phyloP scores from a whole-genome alignment of 768 basidiomycete genomes.

The Lanmaoa pseudosensibilis region DNA sequence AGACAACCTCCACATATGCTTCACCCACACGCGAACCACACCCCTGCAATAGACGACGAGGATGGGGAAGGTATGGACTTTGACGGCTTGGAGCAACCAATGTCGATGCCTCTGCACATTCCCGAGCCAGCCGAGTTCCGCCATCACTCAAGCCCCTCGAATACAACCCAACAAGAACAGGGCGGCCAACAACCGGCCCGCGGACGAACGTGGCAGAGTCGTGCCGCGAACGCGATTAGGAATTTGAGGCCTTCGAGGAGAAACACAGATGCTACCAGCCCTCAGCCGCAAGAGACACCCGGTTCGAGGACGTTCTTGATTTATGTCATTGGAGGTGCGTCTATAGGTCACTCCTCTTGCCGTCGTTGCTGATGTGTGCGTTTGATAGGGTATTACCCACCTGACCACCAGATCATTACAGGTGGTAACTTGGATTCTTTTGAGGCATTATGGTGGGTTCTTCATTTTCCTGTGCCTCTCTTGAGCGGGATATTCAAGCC shows the following conservation, averaged over 20 bases:
- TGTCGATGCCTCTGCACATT: conserved; percentile 28
- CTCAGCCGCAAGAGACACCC: conserved; percentile 24
- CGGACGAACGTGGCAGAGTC: conserved; percentile 54
- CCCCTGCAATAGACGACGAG: conserved; percentile 21
- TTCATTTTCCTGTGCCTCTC: background rate
- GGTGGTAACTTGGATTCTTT: conserved; percentile 77
- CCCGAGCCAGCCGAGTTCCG: conserved; percentile 27
- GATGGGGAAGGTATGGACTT: conserved; percentile 30
- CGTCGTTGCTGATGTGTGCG: conserved; percentile 3
- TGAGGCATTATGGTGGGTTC: conserved; percentile 69
- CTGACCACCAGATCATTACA: conserved; percentile 86
- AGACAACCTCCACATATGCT: conserved; percentile 30
- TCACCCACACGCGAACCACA: conserved; percentile 14
- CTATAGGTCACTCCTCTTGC: background rate
- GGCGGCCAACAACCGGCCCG: conserved; percentile 25
- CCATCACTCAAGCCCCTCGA: conserved; percentile 15
- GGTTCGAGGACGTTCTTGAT: conserved; percentile 73
- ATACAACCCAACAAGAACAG: conserved; percentile 15
- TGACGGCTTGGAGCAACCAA: conserved; percentile 26
- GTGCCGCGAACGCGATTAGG: conserved; percentile 62
- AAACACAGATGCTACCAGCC: conserved; percentile 19
- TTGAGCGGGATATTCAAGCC: background rate
- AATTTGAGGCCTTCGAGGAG: conserved; percentile 47
- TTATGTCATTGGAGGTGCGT: conserved; percentile 81
- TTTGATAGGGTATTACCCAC: conserved; percentile 81